Percentiles rank a stretch among this genome's conserved stretches.
phyloP scores from a whole-genome alignment of 495 filamentous ascomycete genomes.

The Aspergillus funiculosus region DNA sequence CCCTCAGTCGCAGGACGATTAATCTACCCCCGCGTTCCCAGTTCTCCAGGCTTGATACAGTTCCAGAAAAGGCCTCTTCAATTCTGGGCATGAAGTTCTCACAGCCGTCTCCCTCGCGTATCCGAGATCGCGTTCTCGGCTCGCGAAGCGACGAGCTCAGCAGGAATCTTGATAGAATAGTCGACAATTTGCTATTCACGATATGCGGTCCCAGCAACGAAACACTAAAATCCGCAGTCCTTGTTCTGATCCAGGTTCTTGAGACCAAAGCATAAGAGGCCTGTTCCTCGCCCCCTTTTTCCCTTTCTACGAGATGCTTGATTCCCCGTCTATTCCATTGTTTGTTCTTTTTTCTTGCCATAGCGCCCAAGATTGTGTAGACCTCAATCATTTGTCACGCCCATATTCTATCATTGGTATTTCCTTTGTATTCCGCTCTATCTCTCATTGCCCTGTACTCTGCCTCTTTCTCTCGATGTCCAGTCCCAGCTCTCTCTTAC shows the following conservation, averaged over 20 bases:
- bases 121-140: constrained; percentile 30
- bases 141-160: constrained; percentile 31
- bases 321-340: constrained; percentile 1
- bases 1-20: constrained; percentile 23
- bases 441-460: constrained; percentile 1
- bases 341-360: constrained; percentile 3
- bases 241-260: constrained; percentile 39
- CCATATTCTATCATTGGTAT: not conserved
- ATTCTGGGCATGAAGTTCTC: constrained; percentile 33
- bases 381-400: constrained; percentile 1
- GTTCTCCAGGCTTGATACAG: constrained; percentile 28
- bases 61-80: constrained; percentile 35
- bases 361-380: constrained; percentile 12
- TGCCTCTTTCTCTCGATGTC: not conserved
- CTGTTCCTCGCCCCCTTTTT: constrained; percentile 11
- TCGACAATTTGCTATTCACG: constrained; percentile 39
- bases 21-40: constrained; percentile 17
- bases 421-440: not conserved
- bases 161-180: constrained; percentile 34
- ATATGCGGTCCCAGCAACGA: constrained; percentile 35
- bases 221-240: constrained; percentile 37
- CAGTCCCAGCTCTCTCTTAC: not conserved
- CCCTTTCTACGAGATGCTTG: constrained; percentile 1
- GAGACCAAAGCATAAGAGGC: constrained; percentile 34
- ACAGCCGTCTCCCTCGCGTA: constrained; percentile 24